These are phyloP conservation scores for Candida buenavistaensis DNA, from an alignment of 1,139 yeast genomes.

Conservation along the genomic window DNA sequence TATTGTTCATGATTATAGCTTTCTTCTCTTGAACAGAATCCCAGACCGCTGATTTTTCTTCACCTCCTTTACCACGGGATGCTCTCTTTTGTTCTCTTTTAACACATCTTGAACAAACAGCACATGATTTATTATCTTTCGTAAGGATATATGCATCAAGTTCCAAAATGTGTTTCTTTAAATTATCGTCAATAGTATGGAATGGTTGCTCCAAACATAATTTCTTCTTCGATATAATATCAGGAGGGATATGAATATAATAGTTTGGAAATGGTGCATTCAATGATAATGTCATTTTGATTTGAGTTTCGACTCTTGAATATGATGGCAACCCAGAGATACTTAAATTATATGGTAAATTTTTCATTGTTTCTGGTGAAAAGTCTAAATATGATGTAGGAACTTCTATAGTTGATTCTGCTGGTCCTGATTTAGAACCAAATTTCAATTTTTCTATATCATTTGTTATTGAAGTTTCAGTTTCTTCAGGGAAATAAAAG, in stretches of 20 bases:
- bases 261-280: slow-evolving; percentile 20
- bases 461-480: not conserved
- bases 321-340: slow-evolving; percentile 68
- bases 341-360: slow-evolving; percentile 58
- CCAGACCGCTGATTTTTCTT: slow-evolving; percentile 30
- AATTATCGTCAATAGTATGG: slow-evolving; percentile 41
- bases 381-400: slow-evolving; percentile 40
- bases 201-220: slow-evolving; percentile 59
- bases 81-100: slow-evolving; percentile 93
- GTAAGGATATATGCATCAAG: slow-evolving; percentile 71
- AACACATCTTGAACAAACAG: slow-evolving; percentile 83
- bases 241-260: slow-evolving; percentile 66
- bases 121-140: slow-evolving; percentile 56
- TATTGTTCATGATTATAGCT: slow-evolving; percentile 87
- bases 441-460: slow-evolving; percentile 34
- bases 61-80: slow-evolving; percentile 77
- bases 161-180: slow-evolving; percentile 54
- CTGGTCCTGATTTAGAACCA: slow-evolving; percentile 47
- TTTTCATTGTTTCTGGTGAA: slow-evolving; percentile 33
- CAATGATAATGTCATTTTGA: slow-evolving; percentile 66
- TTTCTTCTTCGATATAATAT: slow-evolving; percentile 83
- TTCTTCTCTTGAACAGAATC: slow-evolving; percentile 77
- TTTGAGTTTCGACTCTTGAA: slow-evolving; percentile 94
- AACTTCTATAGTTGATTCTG: slow-evolving; percentile 33
- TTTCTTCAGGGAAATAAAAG: not conserved